Percentiles rank a stretch among this genome's conserved stretches.
phyloP scores from a whole-genome alignment of 257 asterid genomes.

The Gentiana macrophylla region DNA sequence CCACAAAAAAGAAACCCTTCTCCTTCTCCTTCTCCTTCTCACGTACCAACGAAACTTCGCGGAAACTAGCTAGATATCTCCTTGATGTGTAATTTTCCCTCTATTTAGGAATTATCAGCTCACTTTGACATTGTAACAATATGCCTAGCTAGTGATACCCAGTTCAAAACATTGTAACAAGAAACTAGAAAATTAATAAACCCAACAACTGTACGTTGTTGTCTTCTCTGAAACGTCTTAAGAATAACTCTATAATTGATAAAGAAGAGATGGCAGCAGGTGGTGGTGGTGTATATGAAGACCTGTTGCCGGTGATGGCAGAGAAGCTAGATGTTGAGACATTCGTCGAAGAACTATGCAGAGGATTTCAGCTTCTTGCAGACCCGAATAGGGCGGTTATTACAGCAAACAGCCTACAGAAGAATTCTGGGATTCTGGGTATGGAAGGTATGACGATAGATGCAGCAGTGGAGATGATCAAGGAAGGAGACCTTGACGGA shows the following conservation, averaged over 20 bases:
- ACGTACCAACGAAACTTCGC: too few species aligned
- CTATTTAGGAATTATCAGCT: too few species aligned
- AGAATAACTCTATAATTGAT: neutral
- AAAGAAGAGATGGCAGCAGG: conserved; percentile 11
- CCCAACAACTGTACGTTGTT: too few species aligned
- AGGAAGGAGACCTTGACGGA: conserved; percentile 64
- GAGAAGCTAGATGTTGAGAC: conserved; percentile 57
- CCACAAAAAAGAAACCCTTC: too few species aligned
- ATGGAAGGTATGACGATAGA: conserved; percentile 50
- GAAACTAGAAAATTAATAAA: too few species aligned
- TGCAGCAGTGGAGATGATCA: conserved; percentile 62
- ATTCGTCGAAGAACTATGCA: conserved; percentile 31
- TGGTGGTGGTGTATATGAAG: conserved; percentile 33
- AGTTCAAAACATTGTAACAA: too few species aligned
- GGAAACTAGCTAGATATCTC: too few species aligned
- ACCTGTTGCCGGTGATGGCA: conserved; percentile 63
- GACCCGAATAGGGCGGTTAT: conserved; percentile 42
- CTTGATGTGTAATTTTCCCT: too few species aligned
- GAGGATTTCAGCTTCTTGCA: conserved; percentile 37
- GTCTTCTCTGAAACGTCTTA: too few species aligned
- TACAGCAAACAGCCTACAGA: conserved; percentile 43
- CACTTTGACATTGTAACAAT: too few species aligned
- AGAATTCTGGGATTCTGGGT: conserved; percentile 40
- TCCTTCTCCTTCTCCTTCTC: too few species aligned
- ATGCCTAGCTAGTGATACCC: too few species aligned